These are phyloP conservation scores for Leccinum pallidistipes DNA, from an alignment of 1,284 basidiomycete genomes.

Conservation along the genomic window DNA sequence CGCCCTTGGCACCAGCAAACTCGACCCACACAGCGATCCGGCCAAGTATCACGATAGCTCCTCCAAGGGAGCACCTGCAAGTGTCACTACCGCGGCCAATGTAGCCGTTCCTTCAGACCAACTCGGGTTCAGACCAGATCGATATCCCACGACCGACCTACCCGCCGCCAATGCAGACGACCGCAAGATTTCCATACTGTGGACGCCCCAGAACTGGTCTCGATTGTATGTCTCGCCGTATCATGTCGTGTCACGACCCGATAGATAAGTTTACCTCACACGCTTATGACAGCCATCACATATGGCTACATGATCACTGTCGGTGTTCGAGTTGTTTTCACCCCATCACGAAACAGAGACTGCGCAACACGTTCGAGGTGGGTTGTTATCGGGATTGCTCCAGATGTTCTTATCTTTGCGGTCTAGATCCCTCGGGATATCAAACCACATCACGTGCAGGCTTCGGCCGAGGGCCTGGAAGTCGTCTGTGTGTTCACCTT, in stretches of 20 bases:
- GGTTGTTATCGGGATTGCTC: conserved; percentile 15
- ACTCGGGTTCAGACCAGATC: conserved; percentile 25
- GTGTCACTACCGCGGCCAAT: neutral
- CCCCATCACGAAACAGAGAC: conserved; percentile 84
- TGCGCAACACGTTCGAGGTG: conserved; percentile 85
- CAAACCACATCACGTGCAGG: conserved; percentile 59
- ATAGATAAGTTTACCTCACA: neutral
- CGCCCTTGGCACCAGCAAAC: neutral
- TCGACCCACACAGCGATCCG: neutral
- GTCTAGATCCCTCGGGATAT: conserved; percentile 75
- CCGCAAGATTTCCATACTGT: conserved; percentile 60
- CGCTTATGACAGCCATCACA: conserved; percentile 53
- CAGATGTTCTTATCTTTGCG: conserved; percentile 1
- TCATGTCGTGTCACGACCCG: neutral
- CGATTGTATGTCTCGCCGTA: conserved; percentile 54
- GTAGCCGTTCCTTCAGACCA: conserved; percentile 26
- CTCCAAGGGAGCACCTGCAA: neutral
- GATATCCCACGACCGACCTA: conserved; percentile 36
- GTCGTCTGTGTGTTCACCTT: conserved; percentile 53
- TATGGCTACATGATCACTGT: conserved; percentile 86
- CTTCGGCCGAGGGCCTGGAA: conserved; percentile 65
- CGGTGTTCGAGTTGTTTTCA: conserved; percentile 89
- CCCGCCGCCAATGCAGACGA: conserved; percentile 60
- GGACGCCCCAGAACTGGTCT: conserved; percentile 54
- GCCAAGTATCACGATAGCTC: neutral